Conservation (phyloP, 1,284 basidiomycete species). For the Afroboletus lepidellus region DNA sequence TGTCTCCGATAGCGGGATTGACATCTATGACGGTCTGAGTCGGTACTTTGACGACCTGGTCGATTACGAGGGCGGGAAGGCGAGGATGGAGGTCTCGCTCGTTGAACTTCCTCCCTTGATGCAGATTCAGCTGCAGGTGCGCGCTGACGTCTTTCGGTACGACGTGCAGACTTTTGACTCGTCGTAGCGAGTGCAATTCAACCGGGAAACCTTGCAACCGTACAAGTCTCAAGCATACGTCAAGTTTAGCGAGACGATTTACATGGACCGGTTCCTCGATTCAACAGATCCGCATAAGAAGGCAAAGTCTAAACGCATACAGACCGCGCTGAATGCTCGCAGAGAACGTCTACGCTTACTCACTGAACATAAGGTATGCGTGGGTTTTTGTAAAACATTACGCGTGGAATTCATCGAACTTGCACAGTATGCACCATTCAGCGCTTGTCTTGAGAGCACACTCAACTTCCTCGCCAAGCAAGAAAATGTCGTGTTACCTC, state of each 20-base stretch:
- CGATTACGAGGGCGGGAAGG: slow-evolving; percentile 85
- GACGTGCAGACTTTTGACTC: neutral
- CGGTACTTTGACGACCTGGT: slow-evolving; percentile 91
- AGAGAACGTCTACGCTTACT: slow-evolving; percentile 68
- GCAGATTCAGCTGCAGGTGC: slow-evolving; percentile 92
- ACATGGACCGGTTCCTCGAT: slow-evolving; percentile 91
- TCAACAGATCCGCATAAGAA: slow-evolving; percentile 71
- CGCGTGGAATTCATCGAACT: neutral
- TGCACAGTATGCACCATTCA: slow-evolving; percentile 56
- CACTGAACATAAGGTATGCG: slow-evolving; percentile 64
- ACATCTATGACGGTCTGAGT: slow-evolving; percentile 92
- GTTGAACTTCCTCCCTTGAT: slow-evolving; percentile 87
- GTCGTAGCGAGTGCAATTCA: slow-evolving; percentile 90
- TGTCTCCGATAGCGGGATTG: slow-evolving; percentile 82
- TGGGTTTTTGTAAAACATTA: slow-evolving; percentile 9
- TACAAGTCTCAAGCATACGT: slow-evolving; percentile 97
- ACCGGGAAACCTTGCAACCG: slow-evolving; percentile 82
- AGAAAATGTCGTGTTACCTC: slow-evolving; percentile 40
- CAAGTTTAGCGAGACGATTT: slow-evolving; percentile 83
- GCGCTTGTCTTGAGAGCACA: slow-evolving; percentile 50
- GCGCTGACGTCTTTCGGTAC: slow-evolving; percentile 15
- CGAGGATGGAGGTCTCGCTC: slow-evolving; percentile 85
- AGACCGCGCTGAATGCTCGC: slow-evolving; percentile 59
- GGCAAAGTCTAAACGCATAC: slow-evolving; percentile 65
- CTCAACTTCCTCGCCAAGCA: slow-evolving; percentile 54